Base-by-base conservation (phyloP, 352 stramenopile species). In the Paralagenidium karlingii region DNA sequence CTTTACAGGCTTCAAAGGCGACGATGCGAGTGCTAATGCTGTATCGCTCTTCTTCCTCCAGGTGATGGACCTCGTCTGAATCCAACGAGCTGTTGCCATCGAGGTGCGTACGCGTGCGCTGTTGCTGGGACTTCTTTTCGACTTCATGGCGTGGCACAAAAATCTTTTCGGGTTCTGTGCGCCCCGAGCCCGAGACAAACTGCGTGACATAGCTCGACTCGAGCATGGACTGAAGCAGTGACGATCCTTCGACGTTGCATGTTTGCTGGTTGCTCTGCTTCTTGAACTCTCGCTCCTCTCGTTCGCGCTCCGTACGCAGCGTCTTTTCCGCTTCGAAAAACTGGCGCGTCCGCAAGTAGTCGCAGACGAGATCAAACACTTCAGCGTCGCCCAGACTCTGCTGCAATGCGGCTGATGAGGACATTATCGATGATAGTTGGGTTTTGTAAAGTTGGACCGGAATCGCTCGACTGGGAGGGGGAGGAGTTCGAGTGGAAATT, bases 301-400 rank as follows among this genome's bases (percentile, higher is more conserved):
- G 62, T 33, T 79, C 66, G 26, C 77, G 73, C 54, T 90, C 77
- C 1, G 57, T 70, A 33, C 76, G 68, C 34, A 90, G 43, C 38
- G 71, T 80, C 22, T 65, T 56, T 48, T 90, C 77, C 8, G 77
- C 77, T 34, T 88, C 56, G 45, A 86, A 90, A 58, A 90, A 90
- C 56, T 90, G 73, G 15, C 77, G 74, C 34, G 77, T 88, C 46
- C 77, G 77, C 39, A 90, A 54, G 55, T 90, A 90, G 55, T 90
- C 77, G 50, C 77, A 90, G 9, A 90, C 77, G 41, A 90, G 71
- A 46, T 90, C 77, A 42, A 90, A 90, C 13, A 90, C 77, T 56
- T 90, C 77, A 3, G 74, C 69, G 47, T 90, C 77, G 34, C 77
- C 77, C 8, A 90, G 49, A 38, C 56, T 82, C 52, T 90, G 77